phyloP scores from a whole-genome alignment of 768 basidiomycete species.

The Russula dissimulans region DNA sequence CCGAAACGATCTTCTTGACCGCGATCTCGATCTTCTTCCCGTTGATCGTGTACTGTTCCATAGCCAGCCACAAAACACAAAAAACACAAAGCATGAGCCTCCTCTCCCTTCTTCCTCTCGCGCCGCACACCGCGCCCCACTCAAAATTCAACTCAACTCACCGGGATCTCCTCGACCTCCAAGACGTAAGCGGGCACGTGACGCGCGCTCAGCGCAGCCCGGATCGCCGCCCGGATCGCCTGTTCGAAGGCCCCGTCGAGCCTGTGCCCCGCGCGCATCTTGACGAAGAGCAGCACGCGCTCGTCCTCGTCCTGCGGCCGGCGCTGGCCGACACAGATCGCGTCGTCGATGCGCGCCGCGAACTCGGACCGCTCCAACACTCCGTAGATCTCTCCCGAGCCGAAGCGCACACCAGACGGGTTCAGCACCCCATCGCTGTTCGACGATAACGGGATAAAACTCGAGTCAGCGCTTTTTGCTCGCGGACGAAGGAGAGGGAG shows the following conservation, averaged over 20 bases:
- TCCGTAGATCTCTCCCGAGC: conserved; percentile 73
- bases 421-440: conserved; percentile 63
- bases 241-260: conserved; percentile 37
- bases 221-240: conserved; percentile 48
- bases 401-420: conserved; percentile 75
- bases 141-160: conserved; percentile 30
- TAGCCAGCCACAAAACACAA: too few species aligned
- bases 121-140: background rate
- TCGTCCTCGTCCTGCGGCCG: conserved; percentile 57
- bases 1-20: conserved; percentile 71
- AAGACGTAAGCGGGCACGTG: conserved; percentile 70
- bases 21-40: conserved; percentile 76
- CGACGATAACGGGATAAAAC: background rate
- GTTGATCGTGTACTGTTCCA: conserved; percentile 57
- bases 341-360: conserved; percentile 47
- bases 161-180: conserved; percentile 57
- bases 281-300: conserved; percentile 66
- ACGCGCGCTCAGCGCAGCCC: conserved; percentile 51
- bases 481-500: background rate
- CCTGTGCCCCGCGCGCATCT: conserved; percentile 43
- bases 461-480: conserved; percentile 1
- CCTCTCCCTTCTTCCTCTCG: background rate
- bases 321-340: conserved; percentile 58
- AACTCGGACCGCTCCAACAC: conserved; percentile 47
- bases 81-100: too few species aligned